Evolutionary conservation across 106 monocot genomes (phyloP).

Genomic region (Gastrodia elata): DNA sequence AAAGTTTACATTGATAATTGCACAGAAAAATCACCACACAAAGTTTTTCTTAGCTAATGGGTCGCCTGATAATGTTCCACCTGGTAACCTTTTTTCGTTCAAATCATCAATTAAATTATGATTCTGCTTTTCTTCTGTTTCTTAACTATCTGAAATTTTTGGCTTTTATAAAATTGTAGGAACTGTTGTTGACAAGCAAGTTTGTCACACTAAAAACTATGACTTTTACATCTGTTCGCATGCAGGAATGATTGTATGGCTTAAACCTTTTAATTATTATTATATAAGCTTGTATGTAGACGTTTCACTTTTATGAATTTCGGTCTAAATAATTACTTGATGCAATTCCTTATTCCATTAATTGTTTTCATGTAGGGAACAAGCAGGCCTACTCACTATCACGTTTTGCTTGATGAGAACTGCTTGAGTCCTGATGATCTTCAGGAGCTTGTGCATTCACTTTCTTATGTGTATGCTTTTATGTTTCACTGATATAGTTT

Average conservation of each 20-base stretch:
- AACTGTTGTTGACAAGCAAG: constrained; percentile 69
- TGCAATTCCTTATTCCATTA: background rate
- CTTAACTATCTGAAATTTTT: background rate
- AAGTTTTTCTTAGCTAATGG: constrained; percentile 56
- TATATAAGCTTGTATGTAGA: background rate
- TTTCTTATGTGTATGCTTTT: constrained; percentile 85
- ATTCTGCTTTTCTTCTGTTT: background rate
- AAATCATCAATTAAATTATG: background rate
- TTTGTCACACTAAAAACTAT: constrained; percentile 83
- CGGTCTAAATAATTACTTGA: background rate
- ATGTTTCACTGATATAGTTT: background rate
- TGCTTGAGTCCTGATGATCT: constrained; percentile 68
- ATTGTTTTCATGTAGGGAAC: constrained; percentile 48
- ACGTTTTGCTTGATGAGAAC: constrained; percentile 73
- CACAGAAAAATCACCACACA: constrained; percentile 91
- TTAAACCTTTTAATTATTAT: background rate
- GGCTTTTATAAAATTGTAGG: constrained; percentile 27
- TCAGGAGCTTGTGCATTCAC: constrained; percentile 84
- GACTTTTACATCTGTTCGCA: constrained; percentile 95
- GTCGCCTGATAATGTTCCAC: constrained; percentile 72
- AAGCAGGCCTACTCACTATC: constrained; percentile 83
- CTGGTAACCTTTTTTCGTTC: constrained; percentile 28
- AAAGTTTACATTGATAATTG: constrained; percentile 73
- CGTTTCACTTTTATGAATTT: background rate
- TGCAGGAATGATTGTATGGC: constrained; percentile 81